Percentiles rank a stretch among this genome's conserved stretches.
phyloP scores from a whole-genome alignment of 2,329 filamentous ascomycete genomes.

The Fusarium tanahbumbuense region DNA sequence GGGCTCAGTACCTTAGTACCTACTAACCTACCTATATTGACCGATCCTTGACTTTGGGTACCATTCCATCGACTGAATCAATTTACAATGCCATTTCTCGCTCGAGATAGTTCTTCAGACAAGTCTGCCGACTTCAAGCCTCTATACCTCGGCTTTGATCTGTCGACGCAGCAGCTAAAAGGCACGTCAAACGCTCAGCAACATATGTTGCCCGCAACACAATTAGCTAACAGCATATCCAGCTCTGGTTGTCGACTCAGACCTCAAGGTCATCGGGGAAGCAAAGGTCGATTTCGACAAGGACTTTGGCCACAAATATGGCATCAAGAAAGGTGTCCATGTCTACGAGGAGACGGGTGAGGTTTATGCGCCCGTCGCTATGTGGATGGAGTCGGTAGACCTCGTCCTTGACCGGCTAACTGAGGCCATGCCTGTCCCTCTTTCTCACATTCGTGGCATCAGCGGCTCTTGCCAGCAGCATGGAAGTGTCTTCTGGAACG shows the following conservation, averaged over 20 bases:
- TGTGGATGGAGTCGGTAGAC: constrained; percentile 95
- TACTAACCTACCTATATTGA: background rate
- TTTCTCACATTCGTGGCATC: constrained; percentile 80
- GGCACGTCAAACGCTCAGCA: constrained; percentile 59
- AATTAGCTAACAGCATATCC: constrained; percentile 19
- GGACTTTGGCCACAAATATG: constrained; percentile 79
- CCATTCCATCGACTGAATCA: background rate
- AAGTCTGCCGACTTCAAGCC: constrained; percentile 56
- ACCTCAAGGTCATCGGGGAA: constrained; percentile 82
- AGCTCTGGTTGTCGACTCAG: constrained; percentile 86
- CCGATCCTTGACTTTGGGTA: background rate
- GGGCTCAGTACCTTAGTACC: background rate
- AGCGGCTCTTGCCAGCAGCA: constrained; percentile 97
- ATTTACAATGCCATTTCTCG: constrained; percentile 30
- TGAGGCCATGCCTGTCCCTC: constrained; percentile 71
- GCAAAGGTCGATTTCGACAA: constrained; percentile 96
- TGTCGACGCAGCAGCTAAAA: constrained; percentile 97
- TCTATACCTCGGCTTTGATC: constrained; percentile 91
- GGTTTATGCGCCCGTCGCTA: constrained; percentile 90
- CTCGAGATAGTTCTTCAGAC: constrained; percentile 11
- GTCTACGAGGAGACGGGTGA: constrained; percentile 85
- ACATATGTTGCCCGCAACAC: background rate
- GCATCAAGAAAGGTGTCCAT: constrained; percentile 87
- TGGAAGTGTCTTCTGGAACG: constrained; percentile 94
- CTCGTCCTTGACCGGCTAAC: constrained; percentile 81